Base-by-base conservation (phyloP, 331 rosid genomes). In the Malus hybrid region DNA sequence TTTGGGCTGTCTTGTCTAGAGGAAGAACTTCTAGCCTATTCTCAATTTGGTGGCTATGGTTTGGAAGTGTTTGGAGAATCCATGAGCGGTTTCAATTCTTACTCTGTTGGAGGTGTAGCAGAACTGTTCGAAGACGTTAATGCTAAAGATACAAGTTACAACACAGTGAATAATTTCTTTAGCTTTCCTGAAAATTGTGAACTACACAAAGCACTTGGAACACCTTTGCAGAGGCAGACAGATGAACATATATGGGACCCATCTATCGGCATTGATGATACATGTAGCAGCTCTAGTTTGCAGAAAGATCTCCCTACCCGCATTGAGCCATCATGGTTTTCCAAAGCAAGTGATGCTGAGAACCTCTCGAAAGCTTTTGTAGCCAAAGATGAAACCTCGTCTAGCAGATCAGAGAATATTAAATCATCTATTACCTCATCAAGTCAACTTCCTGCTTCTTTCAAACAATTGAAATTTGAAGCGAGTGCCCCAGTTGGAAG, bases 171-270 rank as follows among this genome's bases (percentile, higher is more conserved):
- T 18, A 78, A 70, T 78, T 78, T 76, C 58, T 79, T 79, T 70
- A 77, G 76, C 63, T 84, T 87, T 75, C 88, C 89, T 9, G 71
- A 83, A 6, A 89, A 80, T 68, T 74, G 79, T 75, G 97, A 86
- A 80, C 89, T 88, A 79, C 87, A 85, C 76, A 69, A 80, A 86
- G 89, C 87, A 72, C 86, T 87, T 80, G 93, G 86, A 56, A 77
- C 88, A 63, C 46, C 77, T 83, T 57, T 78, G 22, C 77, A 71
- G 78, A 19, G 65, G 36, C 77, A 75, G 26, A 58, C 80, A 19
- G 22, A 70, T 57, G 89, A 85, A 58, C 74, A 74, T 48, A 22
- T 79, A 63, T 61, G 52, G 13, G 63, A 84, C 29, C 15, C 82
- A 79, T 73, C 80, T 63, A 68, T 76, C 50, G 66, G 76, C 19